These are phyloP conservation scores for Saururus chinensis DNA, from an alignment of 164 flowering plant genomes.

Conservation along the genomic window DNA sequence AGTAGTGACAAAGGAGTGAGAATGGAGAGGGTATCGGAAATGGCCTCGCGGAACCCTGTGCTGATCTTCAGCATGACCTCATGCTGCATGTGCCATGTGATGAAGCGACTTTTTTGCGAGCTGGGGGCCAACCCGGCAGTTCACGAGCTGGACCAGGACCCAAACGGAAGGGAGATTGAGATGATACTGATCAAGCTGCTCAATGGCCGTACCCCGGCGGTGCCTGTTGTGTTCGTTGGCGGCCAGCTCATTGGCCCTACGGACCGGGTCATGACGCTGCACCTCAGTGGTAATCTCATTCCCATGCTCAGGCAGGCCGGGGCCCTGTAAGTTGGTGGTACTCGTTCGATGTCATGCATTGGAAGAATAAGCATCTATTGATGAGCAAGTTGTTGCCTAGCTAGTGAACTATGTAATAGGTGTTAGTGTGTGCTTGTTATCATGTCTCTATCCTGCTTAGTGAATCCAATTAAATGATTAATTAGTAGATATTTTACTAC, in stretches of 20 bases:
- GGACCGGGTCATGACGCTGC: constrained; percentile 71
- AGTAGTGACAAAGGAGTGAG: background rate
- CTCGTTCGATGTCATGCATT: background rate
- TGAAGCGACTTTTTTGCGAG: constrained; percentile 51
- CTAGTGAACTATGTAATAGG: too few relatives aligned
- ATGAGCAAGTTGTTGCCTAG: background rate
- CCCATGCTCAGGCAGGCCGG: constrained; percentile 26
- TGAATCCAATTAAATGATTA: too few relatives aligned
- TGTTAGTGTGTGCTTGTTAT: too few relatives aligned
- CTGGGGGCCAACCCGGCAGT: constrained; percentile 42
- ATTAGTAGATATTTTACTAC: too few relatives aligned
- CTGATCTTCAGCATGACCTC: constrained; percentile 80
- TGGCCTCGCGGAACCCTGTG: constrained; percentile 52
- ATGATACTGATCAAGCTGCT: constrained; percentile 41
- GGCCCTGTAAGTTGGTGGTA: constrained; percentile 3
- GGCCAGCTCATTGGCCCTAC: constrained; percentile 60
- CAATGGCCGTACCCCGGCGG: constrained; percentile 41
- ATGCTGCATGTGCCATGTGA: constrained; percentile 71
- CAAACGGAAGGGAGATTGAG: constrained; percentile 62
- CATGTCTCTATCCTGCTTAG: too few relatives aligned
- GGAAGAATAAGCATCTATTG: background rate
- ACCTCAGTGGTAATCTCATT: constrained; percentile 42
- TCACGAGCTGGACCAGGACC: constrained; percentile 34
- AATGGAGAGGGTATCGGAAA: constrained; percentile 15
- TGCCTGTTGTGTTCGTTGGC: constrained; percentile 62